Base-by-base conservation (phyloP, 768 basidiomycete species). In the Boletus eberwhitei region DNA sequence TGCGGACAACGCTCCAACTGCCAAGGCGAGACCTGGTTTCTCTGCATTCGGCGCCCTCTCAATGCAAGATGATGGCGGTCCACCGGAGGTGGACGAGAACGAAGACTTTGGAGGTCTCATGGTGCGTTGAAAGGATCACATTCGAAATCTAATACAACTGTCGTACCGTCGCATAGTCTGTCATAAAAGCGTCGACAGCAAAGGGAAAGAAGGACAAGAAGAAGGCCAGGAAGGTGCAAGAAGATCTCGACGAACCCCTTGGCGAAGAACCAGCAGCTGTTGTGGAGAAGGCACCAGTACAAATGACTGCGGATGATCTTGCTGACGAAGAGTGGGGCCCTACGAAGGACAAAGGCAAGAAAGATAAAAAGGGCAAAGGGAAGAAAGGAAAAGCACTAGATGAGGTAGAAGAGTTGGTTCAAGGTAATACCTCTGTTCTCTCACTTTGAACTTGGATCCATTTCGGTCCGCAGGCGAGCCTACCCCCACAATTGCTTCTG, bases 71-170 rank as follows among this genome's bases (percentile, higher is more conserved):
- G 71, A 65, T 29, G 75, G 68, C 14, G n/a, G n/a, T n/a, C 74
- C 71, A 4, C 77, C 71, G 4, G 71, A 65, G n/a, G 74, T 70
- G 26, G 84, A 82, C 34, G 84, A 83, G 52, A 84, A 84, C 34
- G 82, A 81, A 55, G 85, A 85, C 59, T 87, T 81, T 57, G 88
- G 88, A 39, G 88, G 88, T 40, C 74, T 90, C 38, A 89, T 90
- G 88, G 88, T 88, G 63, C 42, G 80, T 62, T 22, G 21, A 26
- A 26, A n/a, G 42, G 51, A 58, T 50, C 51, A 14, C 29, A 16
- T 46, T 47, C 42, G 44, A 35, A 17, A 16, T 35, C 29, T 34
- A 22, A 40, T 31, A 40, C 44, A 43, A 21, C 39, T 48, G 45
- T 39, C 24, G 12, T 31, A 29, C 16, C 24, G 48, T 59, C 45